Percentiles rank a stretch among this genome's conserved stretches.
Conservation (phyloP, 2,329 filamentous ascomycete species). For the Fusarium oligoseptatum region DNA sequence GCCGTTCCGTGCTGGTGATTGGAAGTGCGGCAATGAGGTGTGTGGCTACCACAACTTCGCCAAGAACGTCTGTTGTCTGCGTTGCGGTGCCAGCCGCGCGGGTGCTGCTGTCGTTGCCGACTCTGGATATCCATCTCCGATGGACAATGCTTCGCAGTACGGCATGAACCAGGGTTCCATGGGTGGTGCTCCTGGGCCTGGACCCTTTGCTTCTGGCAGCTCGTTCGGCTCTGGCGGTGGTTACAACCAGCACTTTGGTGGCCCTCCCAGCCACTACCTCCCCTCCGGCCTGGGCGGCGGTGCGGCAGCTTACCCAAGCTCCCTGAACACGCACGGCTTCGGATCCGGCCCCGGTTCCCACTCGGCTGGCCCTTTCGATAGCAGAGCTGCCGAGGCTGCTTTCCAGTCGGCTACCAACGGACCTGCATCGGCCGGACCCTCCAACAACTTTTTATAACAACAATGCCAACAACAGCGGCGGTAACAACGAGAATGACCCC, state of each 20-base stretch:
- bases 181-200: slow-evolving; percentile 83
- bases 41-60: slow-evolving; percentile 99
- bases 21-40: slow-evolving; percentile 98
- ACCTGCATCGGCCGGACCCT: slow-evolving; percentile 80
- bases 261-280: slow-evolving; percentile 89
- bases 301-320: slow-evolving; percentile 79
- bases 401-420: slow-evolving; percentile 92
- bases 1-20: slow-evolving; percentile 97
- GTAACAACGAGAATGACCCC: slow-evolving; percentile 77
- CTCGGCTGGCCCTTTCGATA: slow-evolving; percentile 89
- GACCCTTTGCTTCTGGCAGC: slow-evolving; percentile 77
- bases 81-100: slow-evolving; percentile 94
- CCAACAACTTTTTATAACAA: slow-evolving; percentile 62
- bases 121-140: slow-evolving; percentile 89
- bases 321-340: slow-evolving; percentile 83
- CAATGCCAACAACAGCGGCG: slow-evolving; percentile 77
- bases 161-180: slow-evolving; percentile 91
- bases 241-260: slow-evolving; percentile 86
- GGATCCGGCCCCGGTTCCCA: slow-evolving; percentile 83
- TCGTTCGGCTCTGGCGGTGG: slow-evolving; percentile 76
- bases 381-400: slow-evolving; percentile 91
- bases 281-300: slow-evolving; percentile 84
- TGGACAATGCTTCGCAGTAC: slow-evolving; percentile 87
- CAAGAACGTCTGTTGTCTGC: slow-evolving; percentile 98
- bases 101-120: slow-evolving; percentile 95